Conservation (phyloP, 1,284 basidiomycete genomes). For the Irpex lacteus region DNA sequence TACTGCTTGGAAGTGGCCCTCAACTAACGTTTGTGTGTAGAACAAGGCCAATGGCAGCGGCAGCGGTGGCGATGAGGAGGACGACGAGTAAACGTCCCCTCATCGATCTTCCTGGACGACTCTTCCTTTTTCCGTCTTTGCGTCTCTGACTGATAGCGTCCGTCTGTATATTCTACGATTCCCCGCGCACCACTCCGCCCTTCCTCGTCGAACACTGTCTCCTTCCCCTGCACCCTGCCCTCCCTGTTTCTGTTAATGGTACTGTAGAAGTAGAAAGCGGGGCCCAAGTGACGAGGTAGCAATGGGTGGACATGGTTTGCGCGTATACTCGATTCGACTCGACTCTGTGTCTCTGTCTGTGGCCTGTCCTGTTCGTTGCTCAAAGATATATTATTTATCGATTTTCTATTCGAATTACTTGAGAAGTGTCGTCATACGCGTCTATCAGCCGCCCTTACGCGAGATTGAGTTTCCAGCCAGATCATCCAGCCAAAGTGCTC, state of each 20-base stretch:
- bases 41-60: slow-evolving; percentile 46
- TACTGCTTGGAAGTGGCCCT: background rate
- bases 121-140: background rate
- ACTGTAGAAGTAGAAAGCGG: slow-evolving; percentile 1
- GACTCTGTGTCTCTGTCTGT: background rate
- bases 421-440: slow-evolving; percentile 3
- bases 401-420: background rate
- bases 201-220: background rate
- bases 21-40: too few relatives aligned
- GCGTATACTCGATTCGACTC: background rate
- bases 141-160: background rate
- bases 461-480: background rate
- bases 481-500: background rate
- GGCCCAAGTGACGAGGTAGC: background rate
- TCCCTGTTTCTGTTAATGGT: background rate
- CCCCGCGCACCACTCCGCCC: background rate
- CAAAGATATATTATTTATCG: background rate
- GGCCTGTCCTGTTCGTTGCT: background rate
- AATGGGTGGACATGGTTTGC: background rate
- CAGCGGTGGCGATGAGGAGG: slow-evolving; percentile 54
- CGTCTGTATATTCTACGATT: slow-evolving; percentile 1
- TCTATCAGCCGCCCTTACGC: background rate
- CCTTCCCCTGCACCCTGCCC: background rate
- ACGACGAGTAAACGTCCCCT: slow-evolving; percentile 38
- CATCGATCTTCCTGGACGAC: background rate